These are phyloP conservation scores for Echinochloa phyllopogon DNA, from an alignment of 176 grass and related monocot genomes.

Conservation along the genomic window DNA sequence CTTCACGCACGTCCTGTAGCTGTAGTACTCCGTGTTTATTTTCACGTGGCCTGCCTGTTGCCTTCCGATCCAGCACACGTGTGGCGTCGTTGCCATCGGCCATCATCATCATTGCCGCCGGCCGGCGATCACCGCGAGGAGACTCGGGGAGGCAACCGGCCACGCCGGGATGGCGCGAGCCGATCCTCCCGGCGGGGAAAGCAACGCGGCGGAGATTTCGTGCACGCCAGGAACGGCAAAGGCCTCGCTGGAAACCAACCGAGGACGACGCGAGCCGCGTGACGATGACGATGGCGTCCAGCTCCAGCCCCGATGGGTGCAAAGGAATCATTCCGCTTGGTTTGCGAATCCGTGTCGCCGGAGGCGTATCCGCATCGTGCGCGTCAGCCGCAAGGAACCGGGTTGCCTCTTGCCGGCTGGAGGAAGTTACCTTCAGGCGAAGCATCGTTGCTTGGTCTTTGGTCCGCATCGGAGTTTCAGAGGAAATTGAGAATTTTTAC, in stretches of 20 bases:
- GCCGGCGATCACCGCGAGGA: neutral
- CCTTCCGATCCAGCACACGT: neutral
- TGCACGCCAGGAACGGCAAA: constrained; percentile 36
- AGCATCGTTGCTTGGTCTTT: neutral
- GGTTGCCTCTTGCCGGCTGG: neutral
- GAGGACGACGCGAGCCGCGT: neutral
- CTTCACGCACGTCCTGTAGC: neutral
- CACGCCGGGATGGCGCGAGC: neutral
- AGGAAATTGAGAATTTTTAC: neutral
- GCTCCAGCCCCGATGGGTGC: neutral
- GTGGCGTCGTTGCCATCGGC: neutral
- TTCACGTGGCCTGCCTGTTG: neutral
- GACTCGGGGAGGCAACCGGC: neutral
- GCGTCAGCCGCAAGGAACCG: neutral
- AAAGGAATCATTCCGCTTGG: constrained; percentile 21
- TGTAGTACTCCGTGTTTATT: neutral
- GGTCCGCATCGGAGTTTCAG: neutral
- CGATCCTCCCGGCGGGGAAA: neutral
- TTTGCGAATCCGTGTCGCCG: neutral
- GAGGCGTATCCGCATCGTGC: neutral
- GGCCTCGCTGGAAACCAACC: neutral
- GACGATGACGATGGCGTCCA: constrained; percentile 12
- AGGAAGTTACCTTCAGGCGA: constrained; percentile 17
- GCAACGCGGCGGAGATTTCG: constrained; percentile 27
- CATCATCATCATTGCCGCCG: neutral